Base-by-base conservation (phyloP, 2,329 filamentous ascomycete species). In the Neofusicoccum ribis region DNA sequence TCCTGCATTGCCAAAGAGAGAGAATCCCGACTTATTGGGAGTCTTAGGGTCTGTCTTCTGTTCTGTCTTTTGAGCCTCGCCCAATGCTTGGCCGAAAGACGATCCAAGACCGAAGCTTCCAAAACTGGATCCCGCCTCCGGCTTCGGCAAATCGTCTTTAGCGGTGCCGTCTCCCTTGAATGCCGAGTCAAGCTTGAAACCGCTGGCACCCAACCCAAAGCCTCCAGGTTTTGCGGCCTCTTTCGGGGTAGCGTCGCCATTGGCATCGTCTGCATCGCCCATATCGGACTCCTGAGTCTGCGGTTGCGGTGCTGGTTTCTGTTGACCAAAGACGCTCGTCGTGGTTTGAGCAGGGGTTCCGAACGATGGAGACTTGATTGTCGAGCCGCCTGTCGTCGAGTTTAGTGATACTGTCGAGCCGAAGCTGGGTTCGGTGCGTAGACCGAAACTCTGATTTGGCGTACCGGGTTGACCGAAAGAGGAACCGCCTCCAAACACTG, bases 161-260 rank as follows among this genome's bases (percentile, higher is more conserved):
- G 85, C 82, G 50, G 83, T 82, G 5, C 85, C 83, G 68, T 91
- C 89, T 8, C 83, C 82, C 71, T 88, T 87, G 78, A 92, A 92
- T 1, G 86, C 88, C 36, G 86, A 88, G 44, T 85, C 84, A 15
- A 92, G 80, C 69, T 90, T 89, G 78, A 92, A 92, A 0, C 85
- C 83, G 15, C 70, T 71, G 20, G 47, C n/a, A 61, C 68, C 68
- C 65, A 70, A 70, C 47, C 74, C 74, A 41, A 76, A 77, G 6
- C 79, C 31, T 70, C 68, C 11, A 70, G 65, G 9, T 70, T 71
- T 23, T 11, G 51, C 56, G 17, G 49, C 6, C 34, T 63, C 50
- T 15, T 66, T 49, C 8, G 59, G 44, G 11, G 41, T 52, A 4
- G 54, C 44, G 14, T 54, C 58, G 72, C 68, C 52, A 69, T 44